Base-by-base conservation (phyloP, 768 basidiomycete genomes). In the Pleurotus pulmonarius region DNA sequence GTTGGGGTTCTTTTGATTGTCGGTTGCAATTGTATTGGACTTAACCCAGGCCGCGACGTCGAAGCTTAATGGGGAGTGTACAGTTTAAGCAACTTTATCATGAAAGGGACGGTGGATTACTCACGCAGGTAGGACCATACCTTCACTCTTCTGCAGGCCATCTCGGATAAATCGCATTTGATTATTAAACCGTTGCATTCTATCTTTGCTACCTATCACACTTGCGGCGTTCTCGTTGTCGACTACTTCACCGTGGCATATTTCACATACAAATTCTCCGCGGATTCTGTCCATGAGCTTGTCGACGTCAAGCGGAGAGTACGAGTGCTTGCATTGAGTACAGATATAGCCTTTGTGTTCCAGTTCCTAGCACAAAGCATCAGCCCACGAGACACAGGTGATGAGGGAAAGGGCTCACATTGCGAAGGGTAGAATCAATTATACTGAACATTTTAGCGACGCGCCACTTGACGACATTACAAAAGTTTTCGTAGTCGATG, bases 291-390 rank as follows among this genome's bases (percentile, higher is more conserved):
- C 90, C 77, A 93, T 86, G 48, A 98, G 76, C 60, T 82, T 85
- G 72, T 90, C 86, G 48, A 87, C 89, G 59, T 98, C 94, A 12
- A 99, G 77, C 0, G 92, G 85, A 1, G 88, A 82, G 70, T 93
- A 99, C 1, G 85, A 83, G 64, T 86, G 85, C 57, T 83, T 82
- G 76, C 95, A 98, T 61, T 85, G 83, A 2, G 94, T 88, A 69
- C 96, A 99, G 57, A 95, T 86, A 70, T 97, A 98, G n/a, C 96
- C 97, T 72, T 96, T 92, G 68, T 94, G 92, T 60, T 95, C 93
- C 59, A 97, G 84, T 75, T 98, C 94, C 95, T 98, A 64, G 29
- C n/a, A 49, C 22, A 48, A 38, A 25, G 45, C 20, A 46, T 12
- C 49, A 24, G 44, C 40, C 20, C 40, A n/a, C 38, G 15, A 40